Conservation (phyloP, 1,139 yeast species). For the Blastobotrys elegans region DNA sequence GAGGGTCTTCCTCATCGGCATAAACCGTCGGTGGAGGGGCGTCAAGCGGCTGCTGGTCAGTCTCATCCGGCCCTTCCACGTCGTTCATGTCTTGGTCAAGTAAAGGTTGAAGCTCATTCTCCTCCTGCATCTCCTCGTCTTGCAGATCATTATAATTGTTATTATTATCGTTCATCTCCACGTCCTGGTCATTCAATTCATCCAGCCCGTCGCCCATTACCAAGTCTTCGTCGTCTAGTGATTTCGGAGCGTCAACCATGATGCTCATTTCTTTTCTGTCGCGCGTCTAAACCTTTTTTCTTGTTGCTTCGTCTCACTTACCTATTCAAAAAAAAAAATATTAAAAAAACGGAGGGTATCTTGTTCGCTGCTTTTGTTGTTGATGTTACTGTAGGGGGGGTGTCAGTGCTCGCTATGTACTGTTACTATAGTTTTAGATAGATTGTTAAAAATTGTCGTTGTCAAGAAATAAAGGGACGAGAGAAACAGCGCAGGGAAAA, state of each 20-base stretch:
- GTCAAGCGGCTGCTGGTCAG: not conserved
- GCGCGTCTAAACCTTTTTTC: not conserved
- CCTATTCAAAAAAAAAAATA: too few species aligned
- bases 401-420: not conserved
- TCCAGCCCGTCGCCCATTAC: not conserved
- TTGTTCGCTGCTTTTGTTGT: not conserved
- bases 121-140: conserved; percentile 7
- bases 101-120: not conserved
- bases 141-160: not conserved
- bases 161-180: conserved; percentile 6
- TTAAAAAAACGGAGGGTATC: not conserved
- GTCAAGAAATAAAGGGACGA: not conserved
- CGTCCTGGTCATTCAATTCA: conserved; percentile 3
- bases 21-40: not conserved
- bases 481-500: not conserved
- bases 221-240: conserved; percentile 6
- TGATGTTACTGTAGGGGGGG: too few species aligned
- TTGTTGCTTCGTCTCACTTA: not conserved
- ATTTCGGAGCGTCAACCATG: not conserved
- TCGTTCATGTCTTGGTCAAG: conserved; percentile 1
- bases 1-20: not conserved
- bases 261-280: not conserved
- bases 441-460: not conserved
- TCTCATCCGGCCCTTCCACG: not conserved
- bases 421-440: not conserved